Conservation (phyloP, 2,329 filamentous ascomycete species). For the Colletotrichum sp. region DNA sequence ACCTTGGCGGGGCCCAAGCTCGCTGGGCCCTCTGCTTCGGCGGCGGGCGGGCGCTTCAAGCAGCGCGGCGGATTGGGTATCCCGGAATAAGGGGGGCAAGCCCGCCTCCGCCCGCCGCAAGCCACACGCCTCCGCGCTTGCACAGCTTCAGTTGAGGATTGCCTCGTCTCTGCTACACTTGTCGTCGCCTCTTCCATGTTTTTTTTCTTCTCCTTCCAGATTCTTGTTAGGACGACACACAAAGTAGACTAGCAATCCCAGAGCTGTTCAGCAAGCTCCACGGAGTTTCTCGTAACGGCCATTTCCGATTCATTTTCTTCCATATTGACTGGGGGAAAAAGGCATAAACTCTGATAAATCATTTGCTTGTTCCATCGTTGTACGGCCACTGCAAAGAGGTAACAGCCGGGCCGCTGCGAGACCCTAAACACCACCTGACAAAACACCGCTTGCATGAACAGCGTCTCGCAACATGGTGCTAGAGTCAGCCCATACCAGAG, state of each 20-base stretch:
- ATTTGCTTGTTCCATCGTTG: not conserved
- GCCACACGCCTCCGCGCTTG: not conserved
- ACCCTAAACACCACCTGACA: not conserved
- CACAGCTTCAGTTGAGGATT: not conserved
- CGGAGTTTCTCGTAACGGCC: slow-evolving; percentile 11
- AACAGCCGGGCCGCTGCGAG: not conserved
- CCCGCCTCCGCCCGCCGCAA: slow-evolving; percentile 2
- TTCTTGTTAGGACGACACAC: not conserved
- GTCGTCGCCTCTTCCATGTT: not conserved
- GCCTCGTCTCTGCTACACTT: not conserved
- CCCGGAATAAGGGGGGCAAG: slow-evolving; percentile 1
- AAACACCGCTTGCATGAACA: slow-evolving; percentile 7
- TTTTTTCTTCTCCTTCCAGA: not conserved
- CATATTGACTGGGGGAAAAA: not conserved
- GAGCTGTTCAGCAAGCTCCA: not conserved
- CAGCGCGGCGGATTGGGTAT: not conserved
- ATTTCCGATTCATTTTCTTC: slow-evolving; percentile 5
- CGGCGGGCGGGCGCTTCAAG: not conserved
- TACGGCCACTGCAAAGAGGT: not conserved
- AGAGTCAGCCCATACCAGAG: slow-evolving; percentile 7
- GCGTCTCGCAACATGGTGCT: slow-evolving; percentile 13
- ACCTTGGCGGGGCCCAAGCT: slow-evolving; percentile 15
- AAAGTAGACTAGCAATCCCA: not conserved
- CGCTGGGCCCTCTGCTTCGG: not conserved
- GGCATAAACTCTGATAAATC: slow-evolving; percentile 1